Base-by-base conservation (phyloP, 2,329 filamentous ascomycete genomes). In the Drechslera avenae region DNA sequence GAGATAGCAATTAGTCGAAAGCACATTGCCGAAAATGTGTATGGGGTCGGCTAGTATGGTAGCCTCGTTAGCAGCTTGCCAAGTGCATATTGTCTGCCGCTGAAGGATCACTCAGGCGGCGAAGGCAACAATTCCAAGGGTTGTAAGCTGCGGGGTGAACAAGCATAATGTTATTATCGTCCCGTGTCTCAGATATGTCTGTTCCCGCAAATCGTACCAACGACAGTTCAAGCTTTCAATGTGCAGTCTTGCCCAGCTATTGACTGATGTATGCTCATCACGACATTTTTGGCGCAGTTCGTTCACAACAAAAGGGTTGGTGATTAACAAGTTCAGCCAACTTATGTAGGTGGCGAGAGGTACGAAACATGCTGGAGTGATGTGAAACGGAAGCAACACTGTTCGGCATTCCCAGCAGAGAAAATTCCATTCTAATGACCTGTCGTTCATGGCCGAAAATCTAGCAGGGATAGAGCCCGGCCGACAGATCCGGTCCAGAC, bases 151-250 rank as follows among this genome's bases (percentile, higher is more conserved):
- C 39, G 30, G 42, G 16, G 17, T 31, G 26, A 34, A 4, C 42
- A 48, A 19, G 39, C 28, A 36, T 41, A 18, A 18, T 14, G 13
- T 10, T 45, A 32, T n/a, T 40, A 14, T 39, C 26, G 16, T 12
- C 14, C 36, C 41, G 34, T 46, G 39, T 53, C 33, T 44, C 23
- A 35, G 45, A 7, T 13, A 31, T 41, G 33, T n/a, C 35, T 26
- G 33, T 37, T 44, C 40, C 42, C 44, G 49, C 36, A 8, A 13
- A 21, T 47, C 36, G 36, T 39, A 30, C 49, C 37, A 36, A 33
- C 43, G 14, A 34, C 13, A 26, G n/a, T 5, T 23, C 18, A 13
- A 19, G 13, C 13, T 28, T 23, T 9, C 14, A 16, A 12, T 19
- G 34, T 48, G 19, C 37, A 10, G 37, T 28, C 14, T 13, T 4